A percentile compares a stretch with the other conserved stretches of the same genome.
These are phyloP conservation scores for Narthecium ossifragum DNA, from an alignment of 106 monocot species.

Conservation along the genomic window DNA sequence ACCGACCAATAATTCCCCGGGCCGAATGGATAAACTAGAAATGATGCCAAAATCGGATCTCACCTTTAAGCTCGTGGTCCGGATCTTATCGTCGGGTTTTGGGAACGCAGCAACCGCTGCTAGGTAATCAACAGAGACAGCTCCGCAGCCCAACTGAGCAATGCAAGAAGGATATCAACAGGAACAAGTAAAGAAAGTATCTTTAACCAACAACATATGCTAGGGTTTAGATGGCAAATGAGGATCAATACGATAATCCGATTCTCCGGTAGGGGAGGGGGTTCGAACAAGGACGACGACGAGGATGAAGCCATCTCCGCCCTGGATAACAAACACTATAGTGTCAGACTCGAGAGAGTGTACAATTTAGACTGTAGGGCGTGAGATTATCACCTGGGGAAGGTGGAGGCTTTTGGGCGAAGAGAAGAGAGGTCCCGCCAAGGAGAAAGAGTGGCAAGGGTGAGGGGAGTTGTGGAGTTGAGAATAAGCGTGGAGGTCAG, in stretches of 20 bases:
- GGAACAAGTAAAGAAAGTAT: neutral
- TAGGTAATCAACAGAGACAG: constrained; percentile 58
- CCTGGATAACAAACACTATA: too few relatives aligned
- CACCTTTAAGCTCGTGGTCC: constrained; percentile 81
- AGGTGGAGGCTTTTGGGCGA: neutral
- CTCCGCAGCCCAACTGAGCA: constrained; percentile 81
- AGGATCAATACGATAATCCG: constrained; percentile 41
- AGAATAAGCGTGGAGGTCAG: too few relatives aligned
- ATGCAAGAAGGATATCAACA: neutral
- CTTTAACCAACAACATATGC: neutral
- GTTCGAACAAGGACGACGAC: neutral
- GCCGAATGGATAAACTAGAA: neutral
- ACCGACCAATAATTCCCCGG: neutral
- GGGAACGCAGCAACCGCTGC: constrained; percentile 73
- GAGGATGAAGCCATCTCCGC: constrained; percentile 20
- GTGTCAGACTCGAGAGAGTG: too few relatives aligned
- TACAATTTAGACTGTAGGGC: too few relatives aligned
- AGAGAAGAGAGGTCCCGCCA: neutral
- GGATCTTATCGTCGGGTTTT: constrained; percentile 91
- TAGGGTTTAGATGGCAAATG: neutral
- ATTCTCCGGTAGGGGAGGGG: constrained; percentile 41
- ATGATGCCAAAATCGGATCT: neutral
- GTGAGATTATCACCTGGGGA: too few relatives aligned
- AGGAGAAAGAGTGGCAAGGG: too few relatives aligned
- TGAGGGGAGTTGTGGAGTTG: too few relatives aligned